Percentiles rank a stretch among this genome's conserved stretches.
Conservation (phyloP, 805 yeast genomes). For the Wickerhamomyces chaumierensis region DNA sequence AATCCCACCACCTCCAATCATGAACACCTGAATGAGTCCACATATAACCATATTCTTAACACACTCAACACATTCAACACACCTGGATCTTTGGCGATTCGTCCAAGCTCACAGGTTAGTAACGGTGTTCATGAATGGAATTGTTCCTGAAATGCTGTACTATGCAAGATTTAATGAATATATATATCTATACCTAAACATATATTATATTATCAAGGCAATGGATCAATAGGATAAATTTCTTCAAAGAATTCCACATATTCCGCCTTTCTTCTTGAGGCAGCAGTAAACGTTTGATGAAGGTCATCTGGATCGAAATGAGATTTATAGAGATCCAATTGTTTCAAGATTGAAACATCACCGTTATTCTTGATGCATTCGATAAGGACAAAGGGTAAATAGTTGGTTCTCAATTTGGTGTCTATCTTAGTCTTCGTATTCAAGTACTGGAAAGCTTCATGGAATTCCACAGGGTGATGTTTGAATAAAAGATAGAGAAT, state of each 20-base stretch:
- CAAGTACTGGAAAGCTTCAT: not conserved
- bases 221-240: not conserved
- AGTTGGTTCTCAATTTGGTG: not conserved
- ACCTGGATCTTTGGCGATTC: conserved; percentile 10
- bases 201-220: not conserved
- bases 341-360: not conserved
- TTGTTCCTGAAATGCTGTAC: too few relatives aligned
- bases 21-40: conserved; percentile 1
- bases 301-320: too few relatives aligned
- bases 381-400: not conserved
- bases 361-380: not conserved
- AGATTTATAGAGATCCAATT: too few relatives aligned
- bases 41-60: not conserved
- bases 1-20: not conserved
- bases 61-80: conserved; percentile 15
- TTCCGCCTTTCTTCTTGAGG: not conserved
- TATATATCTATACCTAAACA: too few relatives aligned
- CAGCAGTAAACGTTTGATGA: too few relatives aligned
- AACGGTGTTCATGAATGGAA: conserved; percentile 12
- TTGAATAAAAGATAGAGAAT: not conserved
- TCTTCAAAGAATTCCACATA: not conserved
- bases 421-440: not conserved
- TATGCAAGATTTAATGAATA: too few relatives aligned
- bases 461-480: not conserved
- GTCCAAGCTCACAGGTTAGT: conserved; percentile 8